Conservation (phyloP, 495 filamentous ascomycete species). For the Massariosphaeria phaeospora region DNA sequence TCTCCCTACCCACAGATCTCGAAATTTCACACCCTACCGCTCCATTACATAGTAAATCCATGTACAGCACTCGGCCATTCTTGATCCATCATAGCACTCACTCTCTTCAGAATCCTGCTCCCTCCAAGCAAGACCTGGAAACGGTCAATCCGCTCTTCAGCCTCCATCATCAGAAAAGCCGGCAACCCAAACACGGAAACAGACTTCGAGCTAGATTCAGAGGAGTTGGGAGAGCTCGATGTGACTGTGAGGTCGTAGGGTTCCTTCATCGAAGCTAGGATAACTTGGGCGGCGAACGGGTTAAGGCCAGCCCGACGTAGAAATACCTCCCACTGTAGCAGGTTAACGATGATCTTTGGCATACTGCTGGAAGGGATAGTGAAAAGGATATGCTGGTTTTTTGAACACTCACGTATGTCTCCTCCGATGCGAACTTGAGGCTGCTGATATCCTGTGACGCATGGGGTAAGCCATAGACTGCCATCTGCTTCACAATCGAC, state of each 20-base stretch:
- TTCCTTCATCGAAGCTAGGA: conserved; percentile 51
- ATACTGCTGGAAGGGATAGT: neutral
- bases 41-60: conserved; percentile 17
- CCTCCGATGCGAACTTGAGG: conserved; percentile 39
- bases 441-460: conserved; percentile 26
- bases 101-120: conserved; percentile 48
- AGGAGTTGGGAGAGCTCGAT: neutral
- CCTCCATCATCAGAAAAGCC: conserved; percentile 55
- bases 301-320: conserved; percentile 71
- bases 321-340: conserved; percentile 61
- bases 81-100: conserved; percentile 43
- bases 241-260: conserved; percentile 6
- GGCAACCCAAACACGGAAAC: conserved; percentile 45
- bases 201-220: neutral
- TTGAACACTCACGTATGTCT: conserved; percentile 34
- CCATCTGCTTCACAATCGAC: conserved; percentile 53
- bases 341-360: neutral
- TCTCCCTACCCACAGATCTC: neutral
- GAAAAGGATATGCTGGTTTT: neutral
- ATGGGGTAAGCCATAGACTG: conserved; percentile 30
- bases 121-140: conserved; percentile 50
- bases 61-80: conserved; percentile 26
- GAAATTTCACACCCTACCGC: neutral
- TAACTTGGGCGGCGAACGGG: conserved; percentile 69
- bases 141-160: conserved; percentile 39